These are phyloP conservation scores for Aspergillus pseudoglaucus DNA, from an alignment of 2,329 filamentous ascomycete genomes.

Conservation along the genomic window DNA sequence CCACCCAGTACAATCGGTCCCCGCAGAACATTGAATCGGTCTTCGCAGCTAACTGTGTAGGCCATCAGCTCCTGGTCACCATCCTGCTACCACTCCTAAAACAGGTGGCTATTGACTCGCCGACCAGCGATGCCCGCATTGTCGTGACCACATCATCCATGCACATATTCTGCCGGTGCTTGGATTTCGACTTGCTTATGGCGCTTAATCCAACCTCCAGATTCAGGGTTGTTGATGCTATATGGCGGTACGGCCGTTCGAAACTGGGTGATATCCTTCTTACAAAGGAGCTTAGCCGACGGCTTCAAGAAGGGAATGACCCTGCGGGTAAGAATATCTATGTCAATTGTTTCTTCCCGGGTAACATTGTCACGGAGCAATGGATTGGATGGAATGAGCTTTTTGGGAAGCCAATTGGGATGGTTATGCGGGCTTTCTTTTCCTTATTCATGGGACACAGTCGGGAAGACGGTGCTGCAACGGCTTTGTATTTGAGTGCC, in stretches of 20 bases:
- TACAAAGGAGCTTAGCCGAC: slow-evolving; percentile 20
- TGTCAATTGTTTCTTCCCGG: slow-evolving; percentile 27
- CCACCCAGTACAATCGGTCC: slow-evolving; percentile 17
- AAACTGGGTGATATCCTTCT: slow-evolving; percentile 31
- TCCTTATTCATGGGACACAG: slow-evolving; percentile 17
- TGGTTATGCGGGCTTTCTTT: slow-evolving; percentile 16
- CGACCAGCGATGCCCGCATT: slow-evolving; percentile 36
- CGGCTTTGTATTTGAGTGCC: slow-evolving; percentile 24
- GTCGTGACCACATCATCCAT: slow-evolving; percentile 36
- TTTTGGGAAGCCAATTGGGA: slow-evolving; percentile 17
- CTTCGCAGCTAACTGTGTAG: slow-evolving; percentile 47
- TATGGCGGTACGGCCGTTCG: slow-evolving; percentile 27
- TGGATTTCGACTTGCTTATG: slow-evolving; percentile 19
- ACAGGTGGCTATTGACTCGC: slow-evolving; percentile 8
- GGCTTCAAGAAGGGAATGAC: slow-evolving; percentile 15
- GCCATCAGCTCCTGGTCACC: slow-evolving; percentile 46
- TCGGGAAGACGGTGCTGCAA: slow-evolving; percentile 22
- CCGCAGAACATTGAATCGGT: slow-evolving; percentile 41
- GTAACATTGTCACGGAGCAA: slow-evolving; percentile 27
- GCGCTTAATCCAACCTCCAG: slow-evolving; percentile 15
- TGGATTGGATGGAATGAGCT: slow-evolving; percentile 23
- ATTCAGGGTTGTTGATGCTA: slow-evolving; percentile 14
- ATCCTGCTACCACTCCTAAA: slow-evolving; percentile 36
- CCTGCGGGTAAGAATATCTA: slow-evolving; percentile 18
- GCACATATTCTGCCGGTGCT: slow-evolving; percentile 19